A percentile compares a stretch with the other conserved stretches of the same genome.
phyloP scores from a whole-genome alignment of 2,329 filamentous ascomycete species.

The Colletotrichum sp. region DNA sequence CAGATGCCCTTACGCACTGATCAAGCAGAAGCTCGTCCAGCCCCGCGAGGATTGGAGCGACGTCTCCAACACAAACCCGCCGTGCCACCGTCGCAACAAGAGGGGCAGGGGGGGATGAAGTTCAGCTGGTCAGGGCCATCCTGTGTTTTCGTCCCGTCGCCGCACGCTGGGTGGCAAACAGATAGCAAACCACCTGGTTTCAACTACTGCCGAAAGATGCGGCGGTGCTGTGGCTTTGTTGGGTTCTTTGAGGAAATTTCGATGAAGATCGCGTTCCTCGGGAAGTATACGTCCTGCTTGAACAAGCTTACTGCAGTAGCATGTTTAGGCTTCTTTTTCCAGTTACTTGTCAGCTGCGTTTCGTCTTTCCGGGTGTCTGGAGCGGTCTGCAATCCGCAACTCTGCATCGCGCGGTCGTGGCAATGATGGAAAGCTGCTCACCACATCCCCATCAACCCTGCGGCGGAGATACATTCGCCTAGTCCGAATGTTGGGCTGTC shows the following conservation, averaged over 20 bases:
- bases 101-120: not conserved
- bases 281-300: not conserved
- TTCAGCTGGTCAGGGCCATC: slow-evolving; percentile 7
- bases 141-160: not conserved
- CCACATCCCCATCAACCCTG: not conserved
- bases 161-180: slow-evolving; percentile 11
- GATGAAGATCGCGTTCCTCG: not conserved
- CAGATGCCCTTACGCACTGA: not conserved
- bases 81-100: not conserved
- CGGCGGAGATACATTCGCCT: not conserved
- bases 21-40: not conserved
- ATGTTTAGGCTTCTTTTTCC: not conserved
- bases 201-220: not conserved
- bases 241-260: not conserved
- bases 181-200: slow-evolving; percentile 1
- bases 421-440: not conserved
- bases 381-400: not conserved
- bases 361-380: not conserved
- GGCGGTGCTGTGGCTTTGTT: not conserved
- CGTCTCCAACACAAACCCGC: not conserved
- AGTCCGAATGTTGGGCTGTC: not conserved
- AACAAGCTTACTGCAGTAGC: not conserved
- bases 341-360: not conserved
- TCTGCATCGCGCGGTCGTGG: not conserved
- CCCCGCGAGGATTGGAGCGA: not conserved